These are phyloP conservation scores for Xylaria telfairii DNA, from an alignment of 495 filamentous ascomycete genomes.

Conservation along the genomic window DNA sequence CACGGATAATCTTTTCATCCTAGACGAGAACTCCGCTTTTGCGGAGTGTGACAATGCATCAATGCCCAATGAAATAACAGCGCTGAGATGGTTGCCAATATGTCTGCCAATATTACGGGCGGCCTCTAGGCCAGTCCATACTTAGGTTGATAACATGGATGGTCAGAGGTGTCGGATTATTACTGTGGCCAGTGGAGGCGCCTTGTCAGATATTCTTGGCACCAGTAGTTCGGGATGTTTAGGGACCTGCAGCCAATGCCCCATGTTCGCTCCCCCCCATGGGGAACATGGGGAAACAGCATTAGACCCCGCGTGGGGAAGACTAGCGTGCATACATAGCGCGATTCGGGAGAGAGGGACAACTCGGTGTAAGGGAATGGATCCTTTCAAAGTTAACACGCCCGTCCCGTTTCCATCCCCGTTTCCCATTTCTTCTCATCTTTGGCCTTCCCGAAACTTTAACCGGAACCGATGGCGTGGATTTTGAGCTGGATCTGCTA, in stretches of 20 bases:
- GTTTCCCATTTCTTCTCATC: neutral
- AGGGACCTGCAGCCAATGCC: neutral
- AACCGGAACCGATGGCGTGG: neutral
- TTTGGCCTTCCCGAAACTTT: neutral
- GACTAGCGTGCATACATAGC: neutral
- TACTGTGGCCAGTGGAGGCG: too few species aligned
- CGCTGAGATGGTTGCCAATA: neutral
- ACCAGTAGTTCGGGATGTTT: neutral
- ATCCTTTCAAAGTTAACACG: neutral
- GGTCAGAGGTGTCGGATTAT: too few species aligned
- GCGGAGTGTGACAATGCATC: neutral
- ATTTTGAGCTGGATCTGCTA: neutral
- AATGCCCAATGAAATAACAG: neutral
- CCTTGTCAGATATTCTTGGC: too few species aligned
- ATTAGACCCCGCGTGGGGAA: constrained; percentile 9
- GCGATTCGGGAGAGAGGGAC: neutral
- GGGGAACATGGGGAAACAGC: neutral
- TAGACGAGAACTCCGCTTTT: neutral
- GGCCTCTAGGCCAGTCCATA: neutral
- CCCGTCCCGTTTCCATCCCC: neutral
- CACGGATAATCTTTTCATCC: neutral
- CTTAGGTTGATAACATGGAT: too few species aligned
- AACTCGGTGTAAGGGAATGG: constrained; percentile 18
- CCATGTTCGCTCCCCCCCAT: neutral
- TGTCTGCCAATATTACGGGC: neutral